Evolutionary conservation across 768 basidiomycete genomes (phyloP).

Genomic region (Serpula lacrymans): DNA sequence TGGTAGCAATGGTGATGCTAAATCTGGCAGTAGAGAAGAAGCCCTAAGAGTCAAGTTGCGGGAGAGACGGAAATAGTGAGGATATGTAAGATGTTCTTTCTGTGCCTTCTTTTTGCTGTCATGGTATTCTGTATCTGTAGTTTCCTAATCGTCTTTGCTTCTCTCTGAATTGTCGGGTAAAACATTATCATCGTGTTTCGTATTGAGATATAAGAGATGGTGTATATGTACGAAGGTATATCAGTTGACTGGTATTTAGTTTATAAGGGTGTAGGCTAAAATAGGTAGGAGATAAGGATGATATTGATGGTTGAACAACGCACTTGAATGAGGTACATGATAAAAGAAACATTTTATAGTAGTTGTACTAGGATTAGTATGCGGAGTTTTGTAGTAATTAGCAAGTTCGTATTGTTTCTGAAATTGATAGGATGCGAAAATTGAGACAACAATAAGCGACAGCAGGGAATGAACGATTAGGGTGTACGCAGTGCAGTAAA

Average conservation of each 20-base stretch:
- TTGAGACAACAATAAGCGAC: conserved; percentile 22
- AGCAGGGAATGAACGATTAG: conserved; percentile 15
- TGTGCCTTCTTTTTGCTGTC: background rate
- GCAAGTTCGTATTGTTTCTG: conserved; percentile 1
- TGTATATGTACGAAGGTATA: conserved; percentile 5
- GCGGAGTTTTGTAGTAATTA: conserved; percentile 13
- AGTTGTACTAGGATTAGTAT: conserved; percentile 14
- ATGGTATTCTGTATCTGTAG: background rate
- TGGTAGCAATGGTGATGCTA: conserved; percentile 5
- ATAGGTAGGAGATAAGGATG: conserved; percentile 9
- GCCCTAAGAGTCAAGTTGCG: conserved; percentile 8
- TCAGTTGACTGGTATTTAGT: conserved; percentile 4
- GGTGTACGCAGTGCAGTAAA: conserved; percentile 15
- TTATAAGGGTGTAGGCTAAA: conserved; percentile 8
- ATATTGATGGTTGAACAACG: background rate
- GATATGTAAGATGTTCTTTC: background rate
- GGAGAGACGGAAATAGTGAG: conserved; percentile 3
- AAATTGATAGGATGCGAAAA: conserved; percentile 2
- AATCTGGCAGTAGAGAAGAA: conserved; percentile 5
- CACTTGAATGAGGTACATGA: conserved; percentile 7
- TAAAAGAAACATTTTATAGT: conserved; percentile 12
- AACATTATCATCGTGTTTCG: conserved; percentile 1
- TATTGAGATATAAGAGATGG: conserved; percentile 1
- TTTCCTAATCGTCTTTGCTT: background rate
- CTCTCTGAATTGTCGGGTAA: conserved; percentile 6